Conservation (phyloP, 768 basidiomycete species). For the Mycena galericulata region DNA sequence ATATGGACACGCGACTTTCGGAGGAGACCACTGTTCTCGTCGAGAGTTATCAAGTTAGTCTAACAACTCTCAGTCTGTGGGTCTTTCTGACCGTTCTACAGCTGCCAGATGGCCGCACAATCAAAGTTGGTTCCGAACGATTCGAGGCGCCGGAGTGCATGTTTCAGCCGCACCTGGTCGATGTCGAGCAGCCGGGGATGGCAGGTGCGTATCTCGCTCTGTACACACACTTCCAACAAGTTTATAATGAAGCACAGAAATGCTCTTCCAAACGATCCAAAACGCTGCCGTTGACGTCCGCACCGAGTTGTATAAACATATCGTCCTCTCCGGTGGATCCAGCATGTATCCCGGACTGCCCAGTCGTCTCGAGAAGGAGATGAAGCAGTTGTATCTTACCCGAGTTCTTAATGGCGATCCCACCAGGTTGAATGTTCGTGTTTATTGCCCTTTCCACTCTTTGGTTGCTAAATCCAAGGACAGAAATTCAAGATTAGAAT, state of each 20-base stretch:
- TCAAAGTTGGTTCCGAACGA: conserved; percentile 98
- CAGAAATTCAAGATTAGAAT: conserved; percentile 99
- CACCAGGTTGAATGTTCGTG: conserved; percentile 84
- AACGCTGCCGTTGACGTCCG: conserved; percentile 90
- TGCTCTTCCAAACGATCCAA: conserved; percentile 98
- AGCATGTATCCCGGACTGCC: conserved; percentile 99
- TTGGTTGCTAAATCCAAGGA: neutral
- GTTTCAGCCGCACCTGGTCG: conserved; percentile 99
- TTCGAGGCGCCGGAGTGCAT: conserved; percentile 99
- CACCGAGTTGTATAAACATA: conserved; percentile 94
- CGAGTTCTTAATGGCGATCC: conserved; percentile 89
- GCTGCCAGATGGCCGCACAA: conserved; percentile 95
- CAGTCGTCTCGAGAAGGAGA: conserved; percentile 97
- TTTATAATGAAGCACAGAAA: conserved; percentile 62
- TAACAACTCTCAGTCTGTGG: neutral
- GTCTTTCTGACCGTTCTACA: conserved; percentile 44
- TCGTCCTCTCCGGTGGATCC: conserved; percentile 96
- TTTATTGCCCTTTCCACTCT: neutral
- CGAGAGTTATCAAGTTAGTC: conserved; percentile 91
- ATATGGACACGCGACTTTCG: conserved; percentile 90
- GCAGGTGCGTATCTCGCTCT: conserved; percentile 71
- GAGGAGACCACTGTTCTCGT: conserved; percentile 98
- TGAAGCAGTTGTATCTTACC: conserved; percentile 98
- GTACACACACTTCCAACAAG: neutral
- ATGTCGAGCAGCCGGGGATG: conserved; percentile 95